Evolutionary conservation across 2,329 filamentous ascomycete genomes (phyloP).

Genomic region (Phoma sp.): DNA sequence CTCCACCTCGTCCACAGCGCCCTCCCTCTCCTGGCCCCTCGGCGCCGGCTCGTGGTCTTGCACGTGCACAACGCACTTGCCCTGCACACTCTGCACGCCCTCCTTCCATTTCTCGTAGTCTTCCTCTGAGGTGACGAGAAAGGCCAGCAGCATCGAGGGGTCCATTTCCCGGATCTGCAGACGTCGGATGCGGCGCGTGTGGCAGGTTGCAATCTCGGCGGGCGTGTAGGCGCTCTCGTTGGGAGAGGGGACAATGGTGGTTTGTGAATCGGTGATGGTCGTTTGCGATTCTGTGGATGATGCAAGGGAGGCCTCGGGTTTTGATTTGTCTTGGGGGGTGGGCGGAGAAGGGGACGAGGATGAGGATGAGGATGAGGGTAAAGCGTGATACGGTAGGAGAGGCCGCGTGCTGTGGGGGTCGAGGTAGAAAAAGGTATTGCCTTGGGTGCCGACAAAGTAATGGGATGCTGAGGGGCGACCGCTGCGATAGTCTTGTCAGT

Average conservation of each 20-base stretch:
- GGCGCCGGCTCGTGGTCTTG: conserved; percentile 70
- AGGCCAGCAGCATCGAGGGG: conserved; percentile 95
- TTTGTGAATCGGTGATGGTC: conserved; percentile 24
- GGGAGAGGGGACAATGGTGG: conserved; percentile 30
- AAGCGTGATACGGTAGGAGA: conserved; percentile 69
- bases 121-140: conserved; percentile 79
- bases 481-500: conserved; percentile 54
- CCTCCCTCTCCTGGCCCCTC: conserved; percentile 64
- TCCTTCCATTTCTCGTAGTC: conserved; percentile 87
- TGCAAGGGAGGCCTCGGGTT: conserved; percentile 7
- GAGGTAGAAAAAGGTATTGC: conserved; percentile 86
- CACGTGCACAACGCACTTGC: conserved; percentile 84
- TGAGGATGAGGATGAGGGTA: background rate
- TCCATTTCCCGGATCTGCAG: conserved; percentile 93
- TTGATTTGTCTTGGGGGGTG: background rate
- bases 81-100: conserved; percentile 72
- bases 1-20: conserved; percentile 88
- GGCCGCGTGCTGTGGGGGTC: conserved; percentile 89
- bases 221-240: conserved; percentile 60
- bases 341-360: background rate
- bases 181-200: conserved; percentile 82
- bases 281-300: conserved; percentile 21
- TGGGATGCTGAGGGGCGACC: conserved; percentile 90
- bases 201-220: conserved; percentile 81
- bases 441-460: conserved; percentile 76